A percentile compares a stretch with the other conserved stretches of the same genome.
phyloP scores from a whole-genome alignment of 169 alveolate species.

The Babesia gibsoni region DNA sequence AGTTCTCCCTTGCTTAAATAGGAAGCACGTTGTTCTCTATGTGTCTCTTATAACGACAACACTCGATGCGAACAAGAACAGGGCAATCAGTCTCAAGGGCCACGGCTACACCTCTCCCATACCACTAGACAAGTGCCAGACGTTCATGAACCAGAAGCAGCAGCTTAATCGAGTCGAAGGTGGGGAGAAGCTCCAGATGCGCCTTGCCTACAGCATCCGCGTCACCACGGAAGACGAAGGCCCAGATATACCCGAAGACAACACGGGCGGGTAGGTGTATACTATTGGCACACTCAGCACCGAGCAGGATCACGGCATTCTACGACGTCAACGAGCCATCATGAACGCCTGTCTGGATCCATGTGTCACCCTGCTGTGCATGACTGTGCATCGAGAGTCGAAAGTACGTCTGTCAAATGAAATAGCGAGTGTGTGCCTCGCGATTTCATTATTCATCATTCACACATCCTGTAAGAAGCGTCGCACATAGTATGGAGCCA shows the following conservation, averaged over 20 bases:
- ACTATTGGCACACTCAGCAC: too few relatives aligned
- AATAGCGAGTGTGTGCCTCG: too few relatives aligned
- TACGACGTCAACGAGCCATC: too few relatives aligned
- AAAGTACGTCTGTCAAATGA: too few relatives aligned
- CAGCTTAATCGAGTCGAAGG: constrained; percentile 25
- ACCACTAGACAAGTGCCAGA: constrained; percentile 9
- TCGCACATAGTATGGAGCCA: constrained; percentile 10
- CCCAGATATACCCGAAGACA: constrained; percentile 37
- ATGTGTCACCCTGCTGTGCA: constrained; percentile 13
- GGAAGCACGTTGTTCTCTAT: constrained; percentile 29
- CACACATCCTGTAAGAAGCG: too few relatives aligned
- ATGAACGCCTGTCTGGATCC: neutral
- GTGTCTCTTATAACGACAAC: constrained; percentile 19
- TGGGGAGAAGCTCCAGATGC: neutral
- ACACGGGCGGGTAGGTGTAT: constrained; percentile 28
- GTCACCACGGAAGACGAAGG: constrained; percentile 17
- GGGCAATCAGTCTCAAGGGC: constrained; percentile 34
- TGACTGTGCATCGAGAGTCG: constrained; percentile 12
- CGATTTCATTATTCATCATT: too few relatives aligned
- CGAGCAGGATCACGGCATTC: too few relatives aligned
- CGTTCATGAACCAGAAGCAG: constrained; percentile 5
- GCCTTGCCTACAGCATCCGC: constrained; percentile 21
- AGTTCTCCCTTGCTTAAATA: constrained; percentile 50
- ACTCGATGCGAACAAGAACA: constrained; percentile 13
- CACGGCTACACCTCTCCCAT: constrained; percentile 43